Conservation (phyloP, 257 asterid genomes). For the Fraxinus pennsylvanica region DNA sequence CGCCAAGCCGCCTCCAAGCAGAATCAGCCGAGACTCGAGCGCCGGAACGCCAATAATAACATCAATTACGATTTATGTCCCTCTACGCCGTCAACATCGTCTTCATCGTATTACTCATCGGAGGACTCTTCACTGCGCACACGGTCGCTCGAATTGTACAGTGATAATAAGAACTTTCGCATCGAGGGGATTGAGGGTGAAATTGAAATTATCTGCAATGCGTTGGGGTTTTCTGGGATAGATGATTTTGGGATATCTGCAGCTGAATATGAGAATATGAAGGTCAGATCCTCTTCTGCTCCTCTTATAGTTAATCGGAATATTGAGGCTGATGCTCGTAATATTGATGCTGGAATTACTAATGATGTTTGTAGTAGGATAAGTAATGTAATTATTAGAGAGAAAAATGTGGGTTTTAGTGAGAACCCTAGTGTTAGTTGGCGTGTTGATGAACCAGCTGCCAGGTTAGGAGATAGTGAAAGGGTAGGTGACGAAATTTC, state of each 20-base stretch:
- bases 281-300: slow-evolving; percentile 59
- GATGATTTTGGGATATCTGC: slow-evolving; percentile 69
- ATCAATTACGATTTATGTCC: slow-evolving; percentile 61
- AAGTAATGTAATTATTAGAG: slow-evolving; percentile 13
- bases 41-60: slow-evolving; percentile 66
- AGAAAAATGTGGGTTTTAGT: neutral
- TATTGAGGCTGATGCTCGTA: slow-evolving; percentile 8
- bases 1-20: slow-evolving; percentile 29
- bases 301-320: slow-evolving; percentile 28
- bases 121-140: slow-evolving; percentile 42
- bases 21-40: slow-evolving; percentile 56
- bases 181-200: slow-evolving; percentile 69
- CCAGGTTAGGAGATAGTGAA: neutral
- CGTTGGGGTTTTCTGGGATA: slow-evolving; percentile 70
- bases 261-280: slow-evolving; percentile 72
- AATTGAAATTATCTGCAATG: slow-evolving; percentile 46
- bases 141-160: slow-evolving; percentile 56
- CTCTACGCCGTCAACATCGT: slow-evolving; percentile 44
- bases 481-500: neutral
- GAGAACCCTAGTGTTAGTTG: slow-evolving; percentile 21
- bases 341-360: neutral
- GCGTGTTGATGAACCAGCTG: slow-evolving; percentile 15
- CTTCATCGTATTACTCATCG: slow-evolving; percentile 42
- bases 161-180: slow-evolving; percentile 62
- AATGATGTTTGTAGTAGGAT: slow-evolving; percentile 7